These are phyloP conservation scores for Microdochium trichocladiopsis DNA, from an alignment of 2,329 filamentous ascomycete genomes.

Conservation along the genomic window DNA sequence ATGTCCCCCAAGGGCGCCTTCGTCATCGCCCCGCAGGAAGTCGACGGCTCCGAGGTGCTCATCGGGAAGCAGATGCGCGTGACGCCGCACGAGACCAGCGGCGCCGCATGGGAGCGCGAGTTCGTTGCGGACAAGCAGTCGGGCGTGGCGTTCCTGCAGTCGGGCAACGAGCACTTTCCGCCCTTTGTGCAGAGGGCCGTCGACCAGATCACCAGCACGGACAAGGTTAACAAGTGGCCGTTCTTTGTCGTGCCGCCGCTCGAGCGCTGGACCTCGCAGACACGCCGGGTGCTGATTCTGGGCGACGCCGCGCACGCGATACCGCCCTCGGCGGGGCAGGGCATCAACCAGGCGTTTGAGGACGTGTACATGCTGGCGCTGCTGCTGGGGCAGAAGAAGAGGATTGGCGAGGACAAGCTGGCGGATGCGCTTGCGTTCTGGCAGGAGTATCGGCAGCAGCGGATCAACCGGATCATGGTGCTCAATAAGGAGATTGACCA, in stretches of 20 bases:
- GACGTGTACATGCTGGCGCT: constrained; percentile 38
- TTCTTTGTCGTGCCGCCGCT: constrained; percentile 35
- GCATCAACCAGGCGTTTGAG: constrained; percentile 40
- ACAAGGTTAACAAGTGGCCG: constrained; percentile 34
- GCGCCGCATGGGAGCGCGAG: not conserved
- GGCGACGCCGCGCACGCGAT: constrained; percentile 42
- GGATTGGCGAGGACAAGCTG: constrained; percentile 5
- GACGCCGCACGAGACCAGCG: not conserved
- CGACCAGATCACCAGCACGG: constrained; percentile 18
- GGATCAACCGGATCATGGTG: constrained; percentile 37
- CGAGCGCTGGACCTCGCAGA: constrained; percentile 28
- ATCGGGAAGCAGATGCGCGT: constrained; percentile 7
- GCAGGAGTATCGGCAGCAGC: constrained; percentile 38
- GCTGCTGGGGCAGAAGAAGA: constrained; percentile 18
- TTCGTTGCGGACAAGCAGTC: constrained; percentile 11
- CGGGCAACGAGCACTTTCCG: constrained; percentile 23
- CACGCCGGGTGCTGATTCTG: constrained; percentile 30
- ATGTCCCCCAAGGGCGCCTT: constrained; percentile 37
- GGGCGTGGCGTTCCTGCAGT: constrained; percentile 24
- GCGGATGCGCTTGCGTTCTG: constrained; percentile 23
- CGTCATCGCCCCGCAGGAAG: constrained; percentile 39
- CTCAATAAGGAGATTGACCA: constrained; percentile 41
- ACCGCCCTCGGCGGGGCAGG: constrained; percentile 37
- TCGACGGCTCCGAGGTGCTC: constrained; percentile 34
- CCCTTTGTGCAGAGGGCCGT: constrained; percentile 29